A percentile compares a stretch with the other conserved stretches of the same genome.
These are phyloP conservation scores for Saccharomycopsis sp. DNA, from an alignment of 805 yeast species.

Conservation along the genomic window DNA sequence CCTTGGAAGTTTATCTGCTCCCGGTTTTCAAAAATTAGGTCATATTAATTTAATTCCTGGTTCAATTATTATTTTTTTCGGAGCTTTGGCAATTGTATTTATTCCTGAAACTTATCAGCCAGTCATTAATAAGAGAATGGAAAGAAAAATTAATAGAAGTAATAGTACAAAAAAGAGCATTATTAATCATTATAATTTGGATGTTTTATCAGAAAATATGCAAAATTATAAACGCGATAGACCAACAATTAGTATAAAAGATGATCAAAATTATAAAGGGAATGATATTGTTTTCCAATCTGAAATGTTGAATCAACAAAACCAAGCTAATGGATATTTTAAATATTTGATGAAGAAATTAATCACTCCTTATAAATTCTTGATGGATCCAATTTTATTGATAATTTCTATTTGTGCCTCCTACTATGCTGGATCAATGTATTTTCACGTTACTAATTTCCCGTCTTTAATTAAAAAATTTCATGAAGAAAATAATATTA, in stretches of 20 bases:
- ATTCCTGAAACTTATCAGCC: conserved; percentile 13
- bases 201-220: neutral
- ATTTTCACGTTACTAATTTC: conserved; percentile 12
- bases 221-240: neutral
- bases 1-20: conserved; percentile 1
- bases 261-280: neutral
- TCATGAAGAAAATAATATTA: conserved; percentile 1
- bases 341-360: conserved; percentile 1
- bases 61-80: conserved; percentile 4
- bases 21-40: neutral
- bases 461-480: conserved; percentile 8
- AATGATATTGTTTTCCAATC: neutral
- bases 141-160: conserved; percentile 4
- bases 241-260: no score
- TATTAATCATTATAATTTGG: conserved; percentile 1
- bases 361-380: conserved; percentile 6
- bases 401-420: conserved; percentile 5
- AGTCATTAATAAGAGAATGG: conserved; percentile 10
- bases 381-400: conserved; percentile 8
- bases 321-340: conserved; percentile 4
- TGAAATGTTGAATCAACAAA: conserved; percentile 1
- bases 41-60: conserved; percentile 13
- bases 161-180: conserved; percentile 2
- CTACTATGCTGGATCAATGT: conserved; percentile 15
- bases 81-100: conserved; percentile 5